Evolutionary conservation across 106 monocot genomes (phyloP), one percentile per base, ranked within the genome.

Genomic region (Phalaenopsis equestris): DNA sequence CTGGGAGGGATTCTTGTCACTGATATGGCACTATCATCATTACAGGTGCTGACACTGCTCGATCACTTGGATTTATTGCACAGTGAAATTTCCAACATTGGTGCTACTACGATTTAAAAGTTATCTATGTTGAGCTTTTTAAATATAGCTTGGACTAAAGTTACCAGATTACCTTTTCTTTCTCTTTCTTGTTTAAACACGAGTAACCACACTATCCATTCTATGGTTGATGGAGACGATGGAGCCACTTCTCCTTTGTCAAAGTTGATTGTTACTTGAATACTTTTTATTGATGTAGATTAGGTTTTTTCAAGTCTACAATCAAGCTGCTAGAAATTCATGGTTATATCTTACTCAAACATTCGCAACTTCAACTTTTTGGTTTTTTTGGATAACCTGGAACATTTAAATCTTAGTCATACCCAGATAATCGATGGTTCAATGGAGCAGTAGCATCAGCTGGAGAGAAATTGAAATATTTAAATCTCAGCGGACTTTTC

Each of bases 41-140:
- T 99, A 56, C 86, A 93, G 98, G 84, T 81, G 45, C 79, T 98
- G 80, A 91, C 87, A 83, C 78, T 79, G 43, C 88, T 98, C 7
- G 90, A 94, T 73, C 76, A 89, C 77, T 84, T 98, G 86, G 92
- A 94, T 82, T 24, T 94, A 81, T 94, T 94, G 98, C 94, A 92
- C 43, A 91, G 92, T 81, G 76, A 85, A 78, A 84, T 94, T 82
- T 86, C 98, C 17, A 81, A 93, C 39, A 36, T 78, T 55, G 92
- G 94, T 82, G 91, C 88, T 80, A 14, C 49, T 78, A 14, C 80
- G 19, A 84, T 98, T 55, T 67, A 83, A 77, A 67, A 42, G n/a
- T 93, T 98, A 55, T 83, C 94, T 14, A 85, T 42, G 58, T 83
- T 98, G 84, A 84, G 78, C 73, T 84, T 84, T 46, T 74, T 98